phyloP scores from a whole-genome alignment of 257 asterid genomes.

The Penstemon davidsonii region DNA sequence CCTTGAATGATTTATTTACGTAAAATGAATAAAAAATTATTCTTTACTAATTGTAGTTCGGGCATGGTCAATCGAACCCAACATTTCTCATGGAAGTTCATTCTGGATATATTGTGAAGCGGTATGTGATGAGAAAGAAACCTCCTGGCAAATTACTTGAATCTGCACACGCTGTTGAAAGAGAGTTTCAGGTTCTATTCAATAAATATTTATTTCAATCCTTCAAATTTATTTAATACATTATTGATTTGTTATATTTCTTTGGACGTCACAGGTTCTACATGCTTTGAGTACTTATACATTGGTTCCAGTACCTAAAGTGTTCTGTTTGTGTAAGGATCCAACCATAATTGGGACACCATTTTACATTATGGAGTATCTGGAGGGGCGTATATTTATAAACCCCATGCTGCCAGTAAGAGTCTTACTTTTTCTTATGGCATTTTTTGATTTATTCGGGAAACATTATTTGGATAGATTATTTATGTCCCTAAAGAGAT shows the following conservation, averaged over 20 bases:
- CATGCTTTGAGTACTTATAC: conserved; percentile 76
- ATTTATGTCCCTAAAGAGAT: conserved; percentile 1
- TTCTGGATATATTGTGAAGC: conserved; percentile 54
- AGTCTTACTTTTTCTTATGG: conserved; percentile 15
- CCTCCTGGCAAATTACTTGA: conserved; percentile 80
- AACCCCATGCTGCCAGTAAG: conserved; percentile 86
- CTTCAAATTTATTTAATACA: background rate
- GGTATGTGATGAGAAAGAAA: conserved; percentile 84
- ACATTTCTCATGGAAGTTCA: conserved; percentile 82
- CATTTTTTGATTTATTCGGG: conserved; percentile 13
- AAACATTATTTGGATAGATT: conserved; percentile 6
- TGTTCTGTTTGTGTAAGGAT: conserved; percentile 81
- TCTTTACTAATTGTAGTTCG: conserved; percentile 51
- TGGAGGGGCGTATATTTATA: conserved; percentile 88
- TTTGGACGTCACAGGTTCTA: conserved; percentile 62
- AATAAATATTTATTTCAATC: background rate
- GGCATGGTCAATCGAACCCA: conserved; percentile 97
- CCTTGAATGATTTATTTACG: too few relatives aligned
- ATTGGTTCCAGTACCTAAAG: conserved; percentile 89
- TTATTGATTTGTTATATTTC: conserved; percentile 3
- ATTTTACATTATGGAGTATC: conserved; percentile 92
- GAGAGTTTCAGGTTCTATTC: conserved; percentile 77
- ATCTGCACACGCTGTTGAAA: conserved; percentile 96
- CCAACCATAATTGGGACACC: conserved; percentile 87
- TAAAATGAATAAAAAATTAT: too few relatives aligned